Percentiles rank a stretch among this genome's conserved stretches.
phyloP scores from a whole-genome alignment of 176 grass and related monocot species.

The Luzula sylvatica region DNA sequence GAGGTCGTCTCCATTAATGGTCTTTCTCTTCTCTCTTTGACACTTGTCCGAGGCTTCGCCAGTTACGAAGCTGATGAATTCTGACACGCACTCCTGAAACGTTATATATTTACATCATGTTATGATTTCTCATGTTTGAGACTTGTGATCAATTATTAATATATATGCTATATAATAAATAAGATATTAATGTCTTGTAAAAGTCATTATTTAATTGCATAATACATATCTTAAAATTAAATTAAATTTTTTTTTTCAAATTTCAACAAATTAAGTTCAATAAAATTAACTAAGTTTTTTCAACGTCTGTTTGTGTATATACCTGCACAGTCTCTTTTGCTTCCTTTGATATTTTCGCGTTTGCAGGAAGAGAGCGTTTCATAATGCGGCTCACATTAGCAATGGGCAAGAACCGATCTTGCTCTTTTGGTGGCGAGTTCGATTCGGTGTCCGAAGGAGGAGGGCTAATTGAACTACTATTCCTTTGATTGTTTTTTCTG shows the following conservation, averaged over 20 bases:
- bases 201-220: too few species aligned
- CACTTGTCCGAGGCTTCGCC: conserved; percentile 97
- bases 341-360: conserved; percentile 92
- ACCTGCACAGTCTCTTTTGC: conserved; percentile 64
- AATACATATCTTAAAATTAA: too few species aligned
- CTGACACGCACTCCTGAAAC: conserved; percentile 85
- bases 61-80: conserved; percentile 95
- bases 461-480: conserved; percentile 45
- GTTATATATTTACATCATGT: too few species aligned
- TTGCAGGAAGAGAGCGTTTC: conserved; percentile 73
- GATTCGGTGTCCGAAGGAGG: conserved; percentile 65
- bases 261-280: too few species aligned
- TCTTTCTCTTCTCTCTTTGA: conserved; percentile 96
- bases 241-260: too few species aligned
- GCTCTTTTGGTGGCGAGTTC: conserved; percentile 53
- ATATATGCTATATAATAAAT: background rate
- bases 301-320: too few species aligned
- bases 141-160: too few species aligned
- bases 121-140: too few species aligned
- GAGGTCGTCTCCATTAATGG: conserved; percentile 93
- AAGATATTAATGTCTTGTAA: background rate
- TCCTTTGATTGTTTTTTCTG: conserved; percentile 37
- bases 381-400: conserved; percentile 95
- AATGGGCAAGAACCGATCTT: conserved; percentile 85
- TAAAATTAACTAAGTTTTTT: too few species aligned